Percentiles rank a stretch among this genome's conserved stretches.
phyloP scores from a whole-genome alignment of 768 basidiomycete species.

The Pluteus cervinus region DNA sequence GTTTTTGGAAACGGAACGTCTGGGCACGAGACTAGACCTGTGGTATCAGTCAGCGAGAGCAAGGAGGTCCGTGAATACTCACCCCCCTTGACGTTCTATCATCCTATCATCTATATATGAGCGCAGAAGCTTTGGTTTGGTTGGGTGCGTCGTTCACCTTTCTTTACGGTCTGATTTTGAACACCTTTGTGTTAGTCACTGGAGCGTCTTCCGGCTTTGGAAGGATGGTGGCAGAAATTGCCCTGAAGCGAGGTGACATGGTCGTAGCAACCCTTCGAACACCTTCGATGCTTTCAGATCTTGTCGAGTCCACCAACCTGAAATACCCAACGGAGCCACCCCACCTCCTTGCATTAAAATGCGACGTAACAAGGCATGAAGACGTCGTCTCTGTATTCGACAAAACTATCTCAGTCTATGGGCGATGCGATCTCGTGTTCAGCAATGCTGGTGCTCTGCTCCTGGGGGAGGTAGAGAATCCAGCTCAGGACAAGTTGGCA shows the following conservation, averaged over 20 bases:
- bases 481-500: constrained; percentile 24
- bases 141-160: too few relatives aligned
- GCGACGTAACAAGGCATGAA: constrained; percentile 28
- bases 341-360: constrained; percentile 28
- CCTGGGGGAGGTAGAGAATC: constrained; percentile 31
- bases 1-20: too few relatives aligned
- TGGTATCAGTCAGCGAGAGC: too few relatives aligned
- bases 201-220: constrained; percentile 30
- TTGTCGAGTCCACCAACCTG: too few relatives aligned
- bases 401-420: constrained; percentile 24
- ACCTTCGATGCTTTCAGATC: constrained; percentile 23
- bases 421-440: constrained; percentile 32
- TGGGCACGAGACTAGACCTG: too few relatives aligned
- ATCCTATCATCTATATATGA: too few relatives aligned
- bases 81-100: too few relatives aligned
- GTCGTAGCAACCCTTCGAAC: constrained; percentile 33
- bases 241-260: constrained; percentile 28
- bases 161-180: too few relatives aligned
- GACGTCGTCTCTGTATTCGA: constrained; percentile 26
- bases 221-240: constrained; percentile 25
- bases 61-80: too few relatives aligned
- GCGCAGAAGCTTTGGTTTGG: too few relatives aligned
- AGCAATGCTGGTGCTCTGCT: constrained; percentile 33
- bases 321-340: constrained; percentile 20
- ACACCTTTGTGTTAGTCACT: too few relatives aligned